Percentiles rank a stretch among this genome's conserved stretches.
Conservation (phyloP, 2,329 filamentous ascomycete species). For the Calonectria pseudoreteaudii region DNA sequence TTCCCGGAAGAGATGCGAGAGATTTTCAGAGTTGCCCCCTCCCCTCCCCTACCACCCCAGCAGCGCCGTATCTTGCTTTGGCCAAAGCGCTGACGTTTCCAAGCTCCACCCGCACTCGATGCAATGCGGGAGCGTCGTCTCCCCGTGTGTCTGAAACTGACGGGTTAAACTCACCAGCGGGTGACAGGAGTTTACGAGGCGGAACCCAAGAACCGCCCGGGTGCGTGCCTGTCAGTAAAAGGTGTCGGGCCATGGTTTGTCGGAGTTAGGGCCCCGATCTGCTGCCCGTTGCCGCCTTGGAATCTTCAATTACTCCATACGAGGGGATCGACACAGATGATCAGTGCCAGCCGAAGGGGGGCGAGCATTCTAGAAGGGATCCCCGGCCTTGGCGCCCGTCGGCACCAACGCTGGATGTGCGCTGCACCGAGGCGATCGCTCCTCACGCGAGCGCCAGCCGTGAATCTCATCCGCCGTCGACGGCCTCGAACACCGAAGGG, state of each 20-base stretch:
- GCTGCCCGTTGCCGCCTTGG: not conserved
- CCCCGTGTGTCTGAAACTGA: conserved; percentile 16
- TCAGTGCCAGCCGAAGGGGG: conserved; percentile 1
- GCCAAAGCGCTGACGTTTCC: conserved; percentile 26
- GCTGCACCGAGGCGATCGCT: not conserved
- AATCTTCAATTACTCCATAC: not conserved
- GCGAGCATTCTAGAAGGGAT: conserved; percentile 9
- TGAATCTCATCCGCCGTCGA: not conserved
- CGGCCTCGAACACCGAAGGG: not conserved
- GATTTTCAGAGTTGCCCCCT: not conserved
- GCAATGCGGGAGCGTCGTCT: conserved; percentile 1
- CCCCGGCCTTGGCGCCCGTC: not conserved
- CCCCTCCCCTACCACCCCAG: too few species aligned
- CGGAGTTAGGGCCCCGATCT: conserved; percentile 11
- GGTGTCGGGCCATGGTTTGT: conserved; percentile 18
- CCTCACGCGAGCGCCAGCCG: not conserved
- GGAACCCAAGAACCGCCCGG: not conserved
- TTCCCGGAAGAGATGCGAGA: not conserved
- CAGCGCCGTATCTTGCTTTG: not conserved
- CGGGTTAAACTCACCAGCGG: not conserved
- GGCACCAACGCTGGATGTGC: not conserved
- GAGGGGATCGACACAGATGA: conserved; percentile 7
- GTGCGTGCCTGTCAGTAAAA: not conserved
- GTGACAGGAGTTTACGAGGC: not conserved
- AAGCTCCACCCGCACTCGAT: conserved; percentile 15